Base-by-base conservation (phyloP, 768 basidiomycete species). In the Mycena indigotica region DNA sequence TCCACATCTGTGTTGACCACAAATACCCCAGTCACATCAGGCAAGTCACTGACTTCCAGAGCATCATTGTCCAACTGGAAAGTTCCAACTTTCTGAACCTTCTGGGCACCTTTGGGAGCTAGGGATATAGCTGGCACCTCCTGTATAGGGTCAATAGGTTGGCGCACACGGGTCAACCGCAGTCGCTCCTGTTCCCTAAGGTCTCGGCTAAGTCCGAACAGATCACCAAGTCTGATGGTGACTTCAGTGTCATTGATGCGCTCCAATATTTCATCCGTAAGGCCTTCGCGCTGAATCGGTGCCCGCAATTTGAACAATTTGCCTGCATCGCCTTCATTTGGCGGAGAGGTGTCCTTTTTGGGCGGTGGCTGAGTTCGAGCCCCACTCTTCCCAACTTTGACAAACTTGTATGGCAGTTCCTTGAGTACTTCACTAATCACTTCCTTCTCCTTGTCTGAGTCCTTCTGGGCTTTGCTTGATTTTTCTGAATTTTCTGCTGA, bases 11-110 rank as follows among this genome's bases (percentile, higher is more conserved):
- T 32, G 10, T 32, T 48, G 8, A 50, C 52, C 3, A 58, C 46
- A 49, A 58, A 58, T 2, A 53, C 57, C 16, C 38, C 52, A 13
- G 52, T 19, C 5, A 53, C 35, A 24, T 58, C 52, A 12, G 57
- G 57, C 15, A 58, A 50, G 28, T 53, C 48, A 2, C 52, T 38
- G 16, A 58, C 5, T 13, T 58, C 46, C 8, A 58, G 13, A 0
- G 57, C 52, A 19, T 58, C 51, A 10, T 32, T 17, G 24, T 25
- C 41, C 24, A 53, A 29, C 35, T 46, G 44, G 28, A 23, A 6
- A 6, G 8, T 44, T 8, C 41, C 13, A 6, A 8, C 5, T 19
- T 8, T 15, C 41, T 44, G 15, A 8, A 23, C 15, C n/a, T 8
- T 13, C 41, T 23, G 41, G 5, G 8, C 8, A 6, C 23, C 41